Conservation (phyloP, 2,329 filamentous ascomycete species). For the Monosporascus sp. region DNA sequence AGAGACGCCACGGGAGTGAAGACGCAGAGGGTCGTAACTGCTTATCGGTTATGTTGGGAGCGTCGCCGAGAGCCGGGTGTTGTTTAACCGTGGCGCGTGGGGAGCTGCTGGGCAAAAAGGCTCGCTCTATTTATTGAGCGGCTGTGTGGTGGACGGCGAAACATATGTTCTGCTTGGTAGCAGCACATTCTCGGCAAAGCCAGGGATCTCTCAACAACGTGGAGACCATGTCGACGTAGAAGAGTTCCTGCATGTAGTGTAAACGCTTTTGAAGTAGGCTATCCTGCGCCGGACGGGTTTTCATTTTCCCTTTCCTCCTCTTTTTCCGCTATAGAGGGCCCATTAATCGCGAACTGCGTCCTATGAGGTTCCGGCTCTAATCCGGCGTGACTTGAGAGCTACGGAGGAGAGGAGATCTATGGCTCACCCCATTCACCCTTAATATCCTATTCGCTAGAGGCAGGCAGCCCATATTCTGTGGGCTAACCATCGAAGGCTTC, state of each 20-base stretch:
- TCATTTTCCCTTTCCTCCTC: no score
- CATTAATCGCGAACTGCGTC: background rate
- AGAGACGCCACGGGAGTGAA: background rate
- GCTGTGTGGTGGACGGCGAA: background rate
- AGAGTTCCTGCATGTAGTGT: background rate
- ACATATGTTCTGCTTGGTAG: background rate
- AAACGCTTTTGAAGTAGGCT: no score
- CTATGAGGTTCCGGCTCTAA: background rate
- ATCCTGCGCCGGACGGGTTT: no score
- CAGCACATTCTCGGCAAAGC: background rate
- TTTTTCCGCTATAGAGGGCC: no score
- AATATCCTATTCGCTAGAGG: constrained; percentile 19
- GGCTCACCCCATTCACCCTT: constrained; percentile 11
- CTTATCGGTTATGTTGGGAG: no score
- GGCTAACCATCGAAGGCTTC: constrained; percentile 14
- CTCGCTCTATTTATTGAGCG: background rate
- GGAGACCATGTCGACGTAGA: background rate
- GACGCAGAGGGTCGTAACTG: background rate
- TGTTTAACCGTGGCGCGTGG: no score
- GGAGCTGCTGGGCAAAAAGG: no score
- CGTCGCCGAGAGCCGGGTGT: no score
- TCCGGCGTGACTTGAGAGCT: background rate
- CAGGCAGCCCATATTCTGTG: constrained; percentile 14
- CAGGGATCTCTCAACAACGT: background rate
- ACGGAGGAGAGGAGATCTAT: background rate